A percentile compares a stretch with the other conserved stretches of the same genome.
phyloP scores from a whole-genome alignment of 2,329 filamentous ascomycete genomes.

The Aspergillus ochraceus region DNA sequence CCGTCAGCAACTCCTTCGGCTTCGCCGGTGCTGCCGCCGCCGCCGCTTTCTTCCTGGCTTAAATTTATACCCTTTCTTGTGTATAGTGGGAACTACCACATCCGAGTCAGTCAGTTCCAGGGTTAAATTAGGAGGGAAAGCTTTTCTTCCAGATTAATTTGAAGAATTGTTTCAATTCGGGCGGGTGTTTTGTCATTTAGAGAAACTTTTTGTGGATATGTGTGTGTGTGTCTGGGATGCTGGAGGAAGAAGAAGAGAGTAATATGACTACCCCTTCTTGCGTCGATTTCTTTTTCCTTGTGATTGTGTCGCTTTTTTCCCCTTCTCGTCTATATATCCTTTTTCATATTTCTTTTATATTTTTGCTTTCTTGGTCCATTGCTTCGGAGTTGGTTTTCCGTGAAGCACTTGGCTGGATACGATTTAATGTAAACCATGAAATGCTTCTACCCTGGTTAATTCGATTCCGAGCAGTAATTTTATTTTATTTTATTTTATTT shows the following conservation, averaged over 20 bases:
- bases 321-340: constrained; percentile 11
- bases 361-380: constrained; percentile 18
- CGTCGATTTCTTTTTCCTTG: background rate
- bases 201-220: background rate
- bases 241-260: constrained; percentile 16
- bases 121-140: too few relatives aligned
- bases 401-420: constrained; percentile 26
- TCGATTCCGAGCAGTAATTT: background rate
- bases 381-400: constrained; percentile 21
- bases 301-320: constrained; percentile 15
- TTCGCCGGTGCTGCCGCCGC: constrained; percentile 33
- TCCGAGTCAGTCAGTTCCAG: background rate
- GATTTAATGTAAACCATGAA: constrained; percentile 30
- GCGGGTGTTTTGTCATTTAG: constrained; percentile 18
- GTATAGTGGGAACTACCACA: constrained; percentile 29
- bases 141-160: too few relatives aligned
- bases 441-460: constrained; percentile 17
- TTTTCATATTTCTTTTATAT: constrained; percentile 11
- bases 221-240: constrained; percentile 7
- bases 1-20: constrained; percentile 28
- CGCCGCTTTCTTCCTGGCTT: constrained; percentile 35
- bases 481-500: constrained; percentile 6
- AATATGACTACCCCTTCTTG: constrained; percentile 22
- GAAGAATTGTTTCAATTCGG: background rate
- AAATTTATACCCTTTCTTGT: constrained; percentile 28